Evolutionary conservation across 805 yeast species (phyloP), one percentile per base, ranked within the genome.

Genomic region (Wickerhamomyces chaumierensis): DNA sequence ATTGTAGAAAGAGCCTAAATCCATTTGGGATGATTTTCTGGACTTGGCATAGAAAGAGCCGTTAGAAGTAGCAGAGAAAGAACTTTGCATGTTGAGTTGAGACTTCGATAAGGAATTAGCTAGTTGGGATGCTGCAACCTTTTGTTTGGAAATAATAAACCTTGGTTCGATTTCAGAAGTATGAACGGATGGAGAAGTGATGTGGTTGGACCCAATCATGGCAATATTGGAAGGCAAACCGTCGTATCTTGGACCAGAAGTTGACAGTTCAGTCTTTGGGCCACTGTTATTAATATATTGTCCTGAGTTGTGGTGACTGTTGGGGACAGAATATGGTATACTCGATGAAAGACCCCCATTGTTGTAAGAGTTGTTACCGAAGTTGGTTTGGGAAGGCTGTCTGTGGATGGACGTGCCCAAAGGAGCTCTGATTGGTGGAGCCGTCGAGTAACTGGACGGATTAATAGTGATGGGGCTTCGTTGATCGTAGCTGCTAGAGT

Each of bases 71-170:
- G 5, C 12, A 8, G 29, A 25, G 12, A 25, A 25, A 4, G 29
- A 25, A 13, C 14, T 13, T 3, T 37, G 38, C 12, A 12, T 15
- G 1, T 36, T 37, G 0, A 48, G 27, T 5, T 38, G 38, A 1
- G 46, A 43, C 23, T 49, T 50, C 1, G 55, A 47, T 31, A 44
- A 34, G 7, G 49, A 42, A 20, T 46, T 42, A 5, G 53, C 52
- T 15, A 45, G 42, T 33, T 48, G 53, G 12, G 43, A 49, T 16
- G 48, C 53, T 19, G 47, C 78, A 18, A 78, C 75, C 39, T 82
- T 73, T 43, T 81, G 92, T 50, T 84, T 76, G 11, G 94, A 82
- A 31, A 87, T 81, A 36, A 87, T 76, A 53, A 87, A 86, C 33
- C 95, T 68, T 14, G 94, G 82, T 53, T 86, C 96, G n/a, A 87